Conservation (phyloP, 805 yeast genomes). For the Kluyveromyces lactis region DNA sequence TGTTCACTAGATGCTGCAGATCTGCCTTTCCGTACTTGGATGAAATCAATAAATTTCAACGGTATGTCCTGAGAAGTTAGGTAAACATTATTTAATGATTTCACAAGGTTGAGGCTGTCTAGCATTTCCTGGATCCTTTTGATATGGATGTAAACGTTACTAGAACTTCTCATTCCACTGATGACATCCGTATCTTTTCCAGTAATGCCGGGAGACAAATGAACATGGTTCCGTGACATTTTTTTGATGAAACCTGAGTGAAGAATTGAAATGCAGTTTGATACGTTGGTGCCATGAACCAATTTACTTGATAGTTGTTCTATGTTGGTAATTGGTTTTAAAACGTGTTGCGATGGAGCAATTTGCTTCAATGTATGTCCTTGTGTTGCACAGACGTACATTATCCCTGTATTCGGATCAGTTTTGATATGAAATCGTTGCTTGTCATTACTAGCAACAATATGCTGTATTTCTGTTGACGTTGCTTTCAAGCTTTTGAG, state of each 20-base stretch:
- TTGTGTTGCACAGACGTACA: slow-evolving; percentile 75
- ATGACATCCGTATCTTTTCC: slow-evolving; percentile 38
- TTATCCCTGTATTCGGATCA: slow-evolving; percentile 14
- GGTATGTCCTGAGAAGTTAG: slow-evolving; percentile 50
- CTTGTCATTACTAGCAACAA: slow-evolving; percentile 63
- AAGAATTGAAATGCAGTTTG: slow-evolving; percentile 41
- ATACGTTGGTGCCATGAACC: slow-evolving; percentile 71
- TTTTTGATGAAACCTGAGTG: slow-evolving; percentile 47
- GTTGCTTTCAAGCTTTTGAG: slow-evolving; percentile 51
- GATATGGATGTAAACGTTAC: slow-evolving; percentile 52
- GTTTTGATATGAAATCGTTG: slow-evolving; percentile 51
- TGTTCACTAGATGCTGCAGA: not conserved
- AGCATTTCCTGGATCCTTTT: slow-evolving; percentile 42
- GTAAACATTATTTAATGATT: slow-evolving; percentile 68
- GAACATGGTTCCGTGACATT: slow-evolving; percentile 81
- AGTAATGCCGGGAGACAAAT: slow-evolving; percentile 60
- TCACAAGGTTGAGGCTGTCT: slow-evolving; percentile 37
- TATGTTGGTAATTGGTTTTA: slow-evolving; percentile 29
- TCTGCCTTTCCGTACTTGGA: not conserved
- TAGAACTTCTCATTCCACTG: slow-evolving; percentile 64
- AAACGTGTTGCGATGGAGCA: slow-evolving; percentile 33
- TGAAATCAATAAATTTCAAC: slow-evolving; percentile 13
- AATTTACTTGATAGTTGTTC: slow-evolving; percentile 43
- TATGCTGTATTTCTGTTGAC: slow-evolving; percentile 44
- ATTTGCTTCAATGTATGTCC: slow-evolving; percentile 68